Evolutionary conservation across 495 filamentous ascomycete genomes (phyloP), one percentile per base, ranked within the genome.

Genomic region (Penicillium cinerascens): DNA sequence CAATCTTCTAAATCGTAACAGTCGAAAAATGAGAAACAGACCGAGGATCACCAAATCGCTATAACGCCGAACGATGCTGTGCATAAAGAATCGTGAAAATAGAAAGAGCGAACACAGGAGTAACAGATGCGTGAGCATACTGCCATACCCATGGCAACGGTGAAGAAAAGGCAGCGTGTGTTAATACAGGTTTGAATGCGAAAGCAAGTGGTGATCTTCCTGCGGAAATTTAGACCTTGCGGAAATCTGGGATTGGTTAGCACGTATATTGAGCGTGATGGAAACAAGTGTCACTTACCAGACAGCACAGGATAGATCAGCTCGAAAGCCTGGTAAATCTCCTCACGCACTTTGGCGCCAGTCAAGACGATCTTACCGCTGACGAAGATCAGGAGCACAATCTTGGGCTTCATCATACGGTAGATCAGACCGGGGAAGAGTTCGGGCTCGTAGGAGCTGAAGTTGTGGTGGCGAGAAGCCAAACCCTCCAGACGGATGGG

Each of bases 361-460:
- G 95, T 98, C 70, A 98, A 77, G 64, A 97, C 95, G 54, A 97
- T 98, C 82, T 97, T 97, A 59, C 93, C 93, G 63, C 87, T 92
- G 69, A 98, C 93, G 79, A 98, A 98, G 69, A 98, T 97, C 73
- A 98, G 73, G 16, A 98, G 87, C 20, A 98, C 93, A 56, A 98
- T 97, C 86, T 97, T 97, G 21, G 93, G 93, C 81, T 97, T 96
- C 82, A 97, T 97, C 93, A 98, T 98, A 71, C 93, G 90, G 71
- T 98, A 98, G 78, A 98, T 98, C 47, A 98, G 83, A 82, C 93
- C 93, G 56, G 93, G 95, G 83, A 98, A 98, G 71, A 98, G 71
- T 72, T 98, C 93, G 56, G 93, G 93, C 73, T 98, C 93, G 71
- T 98, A 98, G 39, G 91, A 96, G 77, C 89, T 95, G 86, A 97